Conservation (phyloP, 108 stramenopile species). For the Epithemia pelagica region DNA sequence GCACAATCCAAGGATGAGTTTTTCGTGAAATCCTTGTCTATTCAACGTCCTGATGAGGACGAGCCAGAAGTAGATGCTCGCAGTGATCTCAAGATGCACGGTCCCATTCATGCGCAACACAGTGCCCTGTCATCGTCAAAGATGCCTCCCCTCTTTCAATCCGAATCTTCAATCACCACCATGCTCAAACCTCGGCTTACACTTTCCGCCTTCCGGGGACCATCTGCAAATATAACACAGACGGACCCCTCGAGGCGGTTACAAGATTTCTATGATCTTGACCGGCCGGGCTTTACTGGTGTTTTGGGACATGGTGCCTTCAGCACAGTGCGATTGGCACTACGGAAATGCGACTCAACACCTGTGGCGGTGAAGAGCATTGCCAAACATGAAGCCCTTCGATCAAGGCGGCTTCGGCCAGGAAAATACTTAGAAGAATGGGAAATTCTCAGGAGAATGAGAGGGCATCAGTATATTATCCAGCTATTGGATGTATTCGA, state of each 20-base stretch:
- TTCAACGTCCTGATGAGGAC: not conserved
- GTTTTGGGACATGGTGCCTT: slow-evolving; percentile 81
- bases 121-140: no score
- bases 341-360: slow-evolving; percentile 32
- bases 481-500: slow-evolving; percentile 81
- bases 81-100: not conserved
- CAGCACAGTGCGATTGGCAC: slow-evolving; percentile 62
- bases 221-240: slow-evolving; percentile 62
- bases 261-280: slow-evolving; percentile 62
- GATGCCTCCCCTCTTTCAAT: not conserved
- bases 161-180: not conserved
- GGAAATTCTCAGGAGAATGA: slow-evolving; percentile 56
- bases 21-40: not conserved
- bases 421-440: slow-evolving; percentile 60
- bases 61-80: not conserved
- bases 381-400: slow-evolving; percentile 78
- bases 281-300: slow-evolving; percentile 42
- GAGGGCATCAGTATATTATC: slow-evolving; percentile 54
- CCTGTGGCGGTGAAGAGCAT: slow-evolving; percentile 81
- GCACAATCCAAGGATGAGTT: not conserved
- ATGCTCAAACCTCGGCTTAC: slow-evolving; percentile 27
- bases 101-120: not conserved
- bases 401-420: slow-evolving; percentile 45
- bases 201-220: slow-evolving; percentile 65
- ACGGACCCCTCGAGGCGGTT: slow-evolving; percentile 42